These are phyloP conservation scores for Hyphopichia fennica DNA, from an alignment of 1,139 yeast genomes.

Conservation along the genomic window DNA sequence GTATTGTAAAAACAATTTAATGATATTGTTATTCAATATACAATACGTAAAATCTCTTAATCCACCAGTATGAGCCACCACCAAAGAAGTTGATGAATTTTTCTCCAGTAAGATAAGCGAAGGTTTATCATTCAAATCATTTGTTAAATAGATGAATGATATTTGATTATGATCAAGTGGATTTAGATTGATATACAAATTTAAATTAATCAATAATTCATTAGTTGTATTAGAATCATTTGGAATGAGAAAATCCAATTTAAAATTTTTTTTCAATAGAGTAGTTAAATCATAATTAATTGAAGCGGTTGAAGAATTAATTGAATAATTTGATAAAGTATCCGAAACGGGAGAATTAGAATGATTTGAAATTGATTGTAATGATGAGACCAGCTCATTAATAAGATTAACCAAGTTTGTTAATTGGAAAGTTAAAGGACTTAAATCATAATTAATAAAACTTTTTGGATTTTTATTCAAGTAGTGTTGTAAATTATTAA, in stretches of 20 bases:
- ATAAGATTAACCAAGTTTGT: constrained; percentile 29
- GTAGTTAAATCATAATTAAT: constrained; percentile 31
- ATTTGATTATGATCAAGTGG: constrained; percentile 3
- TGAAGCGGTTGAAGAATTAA: background rate
- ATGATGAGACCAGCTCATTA: background rate
- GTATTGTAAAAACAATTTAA: constrained; percentile 25
- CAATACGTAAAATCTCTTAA: constrained; percentile 44
- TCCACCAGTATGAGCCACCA: constrained; percentile 44
- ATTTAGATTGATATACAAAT: constrained; percentile 34
- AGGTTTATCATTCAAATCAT: constrained; percentile 22
- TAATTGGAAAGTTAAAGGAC: constrained; percentile 62
- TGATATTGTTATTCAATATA: constrained; percentile 34
- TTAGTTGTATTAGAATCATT: constrained; percentile 35
- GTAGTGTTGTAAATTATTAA: constrained; percentile 35
- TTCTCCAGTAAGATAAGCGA: constrained; percentile 34
- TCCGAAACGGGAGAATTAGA: background rate
- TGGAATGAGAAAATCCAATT: constrained; percentile 35
- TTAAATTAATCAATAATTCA: constrained; percentile 37
- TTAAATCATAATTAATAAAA: constrained; percentile 64
- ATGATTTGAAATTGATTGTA: constrained; percentile 5
- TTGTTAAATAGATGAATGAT: constrained; percentile 22
- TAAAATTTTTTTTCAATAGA: constrained; percentile 39
- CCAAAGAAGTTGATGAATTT: constrained; percentile 23
- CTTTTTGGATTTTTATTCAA: constrained; percentile 47
- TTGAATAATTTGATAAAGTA: background rate